Evolutionary conservation across 371 early-diverging fungal species (phyloP), one percentile per base, ranked within the genome.

Genomic region (Parasitella parasitica): DNA sequence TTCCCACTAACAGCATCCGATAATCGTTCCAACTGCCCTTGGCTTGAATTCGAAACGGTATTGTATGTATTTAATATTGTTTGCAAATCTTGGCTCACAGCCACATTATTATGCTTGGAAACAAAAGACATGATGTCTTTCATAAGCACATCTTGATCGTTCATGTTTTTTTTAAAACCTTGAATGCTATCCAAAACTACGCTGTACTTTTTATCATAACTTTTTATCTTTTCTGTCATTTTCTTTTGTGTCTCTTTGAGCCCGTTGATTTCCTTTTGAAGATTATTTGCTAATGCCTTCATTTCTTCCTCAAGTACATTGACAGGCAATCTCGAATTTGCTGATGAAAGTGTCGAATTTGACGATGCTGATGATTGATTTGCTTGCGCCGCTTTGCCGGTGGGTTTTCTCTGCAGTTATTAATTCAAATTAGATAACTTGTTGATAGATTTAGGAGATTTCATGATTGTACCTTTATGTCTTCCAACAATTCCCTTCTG

Each of bases 401-500:
- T 62, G 1, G 75, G 69, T 54, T 75, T 75, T 66, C 75, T 59
- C 75, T 70, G 30, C 37, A 13, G n/a, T n/a, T n/a, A n/a, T n/a
- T n/a, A n/a, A n/a, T n/a, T n/a, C n/a, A n/a, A n/a, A n/a, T n/a
- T 30, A n/a, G 27, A 15, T 43, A 43, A 22, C 18, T 9, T 22
- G 55, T 55, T 38, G 36, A 27, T 36, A 24, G 13, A 9, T 46
- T 32, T 6, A 8, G 6, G 32, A 32, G 32, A 32, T 8, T 7
- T 11, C 8, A 22, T 22, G 6, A 20, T 4, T 36, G 46, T 71
- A 73, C 76, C 69, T 72, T 84, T 58, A 86, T 83, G 28, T 78
- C 76, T 49, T 86, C 89, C 27, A 92, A 79, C 55, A 86, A 66
- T 32, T 89, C 89, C 39, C 66, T 64, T 61, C 83, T 78, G 66